Evolutionary conservation across 352 stramenopile genomes (phyloP).

Genomic region (Phytophthora tentaculata): DNA sequence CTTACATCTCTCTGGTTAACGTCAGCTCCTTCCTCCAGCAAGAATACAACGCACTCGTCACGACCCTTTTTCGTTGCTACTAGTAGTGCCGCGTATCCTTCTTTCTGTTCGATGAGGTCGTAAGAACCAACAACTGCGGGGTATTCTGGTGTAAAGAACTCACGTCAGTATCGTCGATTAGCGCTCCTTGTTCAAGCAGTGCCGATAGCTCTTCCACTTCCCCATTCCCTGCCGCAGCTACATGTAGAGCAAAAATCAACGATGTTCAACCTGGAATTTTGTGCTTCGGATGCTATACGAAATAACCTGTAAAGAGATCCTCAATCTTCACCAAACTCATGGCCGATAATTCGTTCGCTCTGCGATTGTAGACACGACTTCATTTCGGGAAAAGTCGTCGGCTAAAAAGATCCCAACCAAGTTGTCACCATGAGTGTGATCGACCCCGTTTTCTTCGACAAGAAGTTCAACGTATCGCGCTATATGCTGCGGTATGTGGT

Average conservation of each 20-base stretch:
- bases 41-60: conserved; percentile 58
- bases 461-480: conserved; percentile 80
- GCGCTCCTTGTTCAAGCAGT: conserved; percentile 51
- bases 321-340: conserved; percentile 70
- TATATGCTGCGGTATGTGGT: conserved; percentile 87
- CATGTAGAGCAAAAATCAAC: no score
- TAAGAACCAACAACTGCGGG: not conserved
- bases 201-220: conserved; percentile 41
- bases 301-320: conserved; percentile 64
- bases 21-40: conserved; percentile 56
- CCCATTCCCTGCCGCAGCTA: conserved; percentile 55
- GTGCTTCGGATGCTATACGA: not conserved
- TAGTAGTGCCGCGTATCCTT: conserved; percentile 68
- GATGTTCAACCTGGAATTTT: no score
- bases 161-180: conserved; percentile 68
- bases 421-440: conserved; percentile 56
- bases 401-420: conserved; percentile 14
- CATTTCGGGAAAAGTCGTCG: conserved; percentile 36
- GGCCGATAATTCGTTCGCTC: not conserved
- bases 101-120: conserved; percentile 35
- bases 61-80: conserved; percentile 61
- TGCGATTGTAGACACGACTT: not conserved
- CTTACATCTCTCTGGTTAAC: conserved; percentile 71
- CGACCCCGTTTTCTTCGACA: conserved; percentile 83
- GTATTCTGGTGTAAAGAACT: not conserved